Percentiles rank a stretch among this genome's conserved stretches.
Conservation (phyloP, 2,329 filamentous ascomycete genomes). For the Alternaria consortialis region DNA sequence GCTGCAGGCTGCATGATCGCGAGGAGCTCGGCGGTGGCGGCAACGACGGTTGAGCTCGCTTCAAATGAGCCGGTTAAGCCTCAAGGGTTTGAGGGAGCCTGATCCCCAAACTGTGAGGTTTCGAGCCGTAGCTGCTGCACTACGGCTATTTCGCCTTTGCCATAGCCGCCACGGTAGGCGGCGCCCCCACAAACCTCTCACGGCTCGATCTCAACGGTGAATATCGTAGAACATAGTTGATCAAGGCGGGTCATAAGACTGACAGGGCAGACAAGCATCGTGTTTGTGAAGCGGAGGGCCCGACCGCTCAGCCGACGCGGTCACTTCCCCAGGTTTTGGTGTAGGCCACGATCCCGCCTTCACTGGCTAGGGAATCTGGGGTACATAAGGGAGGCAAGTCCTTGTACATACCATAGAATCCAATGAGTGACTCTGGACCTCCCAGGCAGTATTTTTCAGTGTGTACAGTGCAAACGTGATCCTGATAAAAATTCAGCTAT, state of each 20-base stretch:
- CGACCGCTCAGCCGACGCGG: slow-evolving; percentile 25
- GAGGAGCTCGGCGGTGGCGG: slow-evolving; percentile 21
- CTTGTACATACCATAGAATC: slow-evolving; percentile 5
- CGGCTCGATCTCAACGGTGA: slow-evolving; percentile 20
- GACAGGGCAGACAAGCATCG: slow-evolving; percentile 12
- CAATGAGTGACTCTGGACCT: slow-evolving; percentile 8
- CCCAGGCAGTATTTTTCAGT: slow-evolving; percentile 9
- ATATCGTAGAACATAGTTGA: slow-evolving; percentile 14
- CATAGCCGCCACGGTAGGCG: slow-evolving; percentile 23
- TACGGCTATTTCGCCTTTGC: slow-evolving; percentile 17
- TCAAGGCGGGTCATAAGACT: slow-evolving; percentile 16
- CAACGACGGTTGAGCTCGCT: slow-evolving; percentile 18
- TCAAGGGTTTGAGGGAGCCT: slow-evolving; percentile 10
- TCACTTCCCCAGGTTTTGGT: slow-evolving; percentile 13
- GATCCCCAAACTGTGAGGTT: slow-evolving; percentile 22
- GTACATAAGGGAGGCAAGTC: slow-evolving; percentile 13
- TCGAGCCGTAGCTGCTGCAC: slow-evolving; percentile 13
- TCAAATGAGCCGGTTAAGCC: slow-evolving; percentile 13
- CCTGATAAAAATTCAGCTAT: slow-evolving; percentile 5
- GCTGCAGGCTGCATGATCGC: slow-evolving; percentile 29
- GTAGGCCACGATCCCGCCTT: slow-evolving; percentile 16
- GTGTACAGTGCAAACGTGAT: slow-evolving; percentile 3
- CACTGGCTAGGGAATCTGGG: slow-evolving; percentile 20
- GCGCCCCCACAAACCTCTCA: slow-evolving; percentile 10
- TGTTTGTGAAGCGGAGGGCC: slow-evolving; percentile 11